Evolutionary conservation across 805 yeast genomes (phyloP), one percentile per base, ranked within the genome.

Genomic region (Candida oleophila): DNA sequence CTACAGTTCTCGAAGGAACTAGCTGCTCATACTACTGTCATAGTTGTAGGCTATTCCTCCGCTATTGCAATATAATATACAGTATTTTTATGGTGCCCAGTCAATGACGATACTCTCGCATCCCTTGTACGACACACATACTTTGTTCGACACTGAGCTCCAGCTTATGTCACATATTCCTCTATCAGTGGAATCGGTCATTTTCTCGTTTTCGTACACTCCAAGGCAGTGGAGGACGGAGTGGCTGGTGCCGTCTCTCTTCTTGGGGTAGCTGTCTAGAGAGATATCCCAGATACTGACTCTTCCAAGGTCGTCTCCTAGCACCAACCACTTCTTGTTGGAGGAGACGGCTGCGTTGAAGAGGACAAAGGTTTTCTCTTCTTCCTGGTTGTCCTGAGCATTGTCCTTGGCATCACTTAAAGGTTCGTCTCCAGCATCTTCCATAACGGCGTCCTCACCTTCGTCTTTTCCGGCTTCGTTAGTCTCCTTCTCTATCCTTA

Each of bases 241-340:
- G 9, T 53, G 57, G 12, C 22, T 47, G 8, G 47, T 33, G 35
- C 50, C 41, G 15, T 47, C 46, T 9, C 25, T 21, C 12, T 36
- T 30, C 25, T 46, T 28, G 35, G 40, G 40, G 18, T 49, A 50
- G 28, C 46, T 38, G 28, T 53, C 44, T 14, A 48, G 36, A 11
- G 55, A 48, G 1, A 79, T 54, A 48, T 76, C 75, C 77, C 84
- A 83, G 0, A 86, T 57, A 9, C 76, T 62, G 2, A 86, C 70
- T 21, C 70, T 69, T 0, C 92, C 90, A 35, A 79, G 80, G 45
- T 80, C 77, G 36, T 84, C 87, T 1, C 89, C 95, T 1, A 85
- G 68, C 0, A 83, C 89, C 22, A 83, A 61, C 54, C 65, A 71
- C 11, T 65, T 58, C 39, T 62, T 61, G 56, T 79, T 71, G 0